Evolutionary conservation across 257 asterid genomes (phyloP).

Genomic region (Solanum bukasovii): DNA sequence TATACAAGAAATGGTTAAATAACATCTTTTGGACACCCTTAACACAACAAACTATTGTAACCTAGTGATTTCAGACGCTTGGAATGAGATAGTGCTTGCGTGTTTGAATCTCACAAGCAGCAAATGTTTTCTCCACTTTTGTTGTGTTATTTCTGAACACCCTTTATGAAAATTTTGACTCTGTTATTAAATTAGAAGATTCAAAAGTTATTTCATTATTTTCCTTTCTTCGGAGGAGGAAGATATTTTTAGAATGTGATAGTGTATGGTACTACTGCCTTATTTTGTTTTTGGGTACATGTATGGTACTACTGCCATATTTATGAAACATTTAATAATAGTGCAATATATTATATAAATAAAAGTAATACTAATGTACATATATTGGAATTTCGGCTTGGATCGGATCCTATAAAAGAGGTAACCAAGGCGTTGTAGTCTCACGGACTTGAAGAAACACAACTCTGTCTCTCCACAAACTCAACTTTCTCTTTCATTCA

Average conservation of each 20-base stretch:
- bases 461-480: conserved; percentile 5
- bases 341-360: not conserved
- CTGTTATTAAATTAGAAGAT: not conserved
- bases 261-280: not conserved
- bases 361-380: not conserved
- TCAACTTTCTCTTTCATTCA: not conserved
- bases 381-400: conserved; percentile 22
- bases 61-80: not conserved
- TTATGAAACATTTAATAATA: not conserved
- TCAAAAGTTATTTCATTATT: not conserved
- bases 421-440: conserved; percentile 26
- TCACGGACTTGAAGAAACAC: conserved; percentile 6
- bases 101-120: not conserved
- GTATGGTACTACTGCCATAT: not conserved
- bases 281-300: not conserved
- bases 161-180: not conserved
- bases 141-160: not conserved
- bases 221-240: not conserved
- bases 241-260: conserved; percentile 16
- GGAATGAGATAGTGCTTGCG: not conserved
- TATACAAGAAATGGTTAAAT: too few relatives aligned
- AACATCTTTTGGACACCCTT: not conserved
- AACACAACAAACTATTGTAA: not conserved
- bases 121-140: not conserved
- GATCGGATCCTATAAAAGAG: conserved; percentile 59